phyloP scores from a whole-genome alignment of 2,329 filamentous ascomycete species.

The Cyphellophora europaea region DNA sequence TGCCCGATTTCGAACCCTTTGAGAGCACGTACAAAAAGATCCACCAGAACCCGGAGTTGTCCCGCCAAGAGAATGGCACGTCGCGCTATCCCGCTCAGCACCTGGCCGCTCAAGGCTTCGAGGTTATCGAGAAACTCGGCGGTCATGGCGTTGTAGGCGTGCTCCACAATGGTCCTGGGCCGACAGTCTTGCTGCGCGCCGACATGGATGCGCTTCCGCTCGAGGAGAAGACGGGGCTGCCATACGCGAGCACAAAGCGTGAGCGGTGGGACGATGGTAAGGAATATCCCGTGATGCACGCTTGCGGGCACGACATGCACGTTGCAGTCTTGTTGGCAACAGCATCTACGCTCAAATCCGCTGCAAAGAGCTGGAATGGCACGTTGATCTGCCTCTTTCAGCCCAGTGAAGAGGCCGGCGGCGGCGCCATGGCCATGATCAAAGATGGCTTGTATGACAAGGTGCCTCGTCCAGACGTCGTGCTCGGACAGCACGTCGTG shows the following conservation, averaged over 20 bases:
- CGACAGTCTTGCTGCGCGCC: conserved; percentile 35
- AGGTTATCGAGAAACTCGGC: conserved; percentile 34
- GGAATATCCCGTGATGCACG: conserved; percentile 46
- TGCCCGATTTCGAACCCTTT: conserved; percentile 23
- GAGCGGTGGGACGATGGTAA: conserved; percentile 34
- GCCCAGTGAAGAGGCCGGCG: conserved; percentile 55
- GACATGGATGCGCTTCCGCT: conserved; percentile 43
- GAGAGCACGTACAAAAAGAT: conserved; percentile 49
- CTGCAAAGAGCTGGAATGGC: conserved; percentile 45
- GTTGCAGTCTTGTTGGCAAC: conserved; percentile 46
- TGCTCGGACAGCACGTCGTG: conserved; percentile 49
- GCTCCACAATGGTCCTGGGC: conserved; percentile 30
- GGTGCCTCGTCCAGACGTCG: conserved; percentile 42
- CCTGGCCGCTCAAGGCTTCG: background rate
- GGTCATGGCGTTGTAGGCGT: conserved; percentile 35
- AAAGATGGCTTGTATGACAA: conserved; percentile 46
- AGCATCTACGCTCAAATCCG: conserved; percentile 37
- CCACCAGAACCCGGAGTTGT: conserved; percentile 50
- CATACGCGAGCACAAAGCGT: conserved; percentile 34
- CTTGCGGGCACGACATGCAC: conserved; percentile 50
- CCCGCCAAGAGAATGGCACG: conserved; percentile 44
- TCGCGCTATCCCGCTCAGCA: conserved; percentile 17
- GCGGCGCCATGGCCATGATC: conserved; percentile 55
- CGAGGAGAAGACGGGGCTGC: conserved; percentile 35
- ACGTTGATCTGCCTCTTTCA: conserved; percentile 60